Evolutionary conservation across 163 green algal genomes (phyloP).

Genomic region (Volvox carteri): DNA sequence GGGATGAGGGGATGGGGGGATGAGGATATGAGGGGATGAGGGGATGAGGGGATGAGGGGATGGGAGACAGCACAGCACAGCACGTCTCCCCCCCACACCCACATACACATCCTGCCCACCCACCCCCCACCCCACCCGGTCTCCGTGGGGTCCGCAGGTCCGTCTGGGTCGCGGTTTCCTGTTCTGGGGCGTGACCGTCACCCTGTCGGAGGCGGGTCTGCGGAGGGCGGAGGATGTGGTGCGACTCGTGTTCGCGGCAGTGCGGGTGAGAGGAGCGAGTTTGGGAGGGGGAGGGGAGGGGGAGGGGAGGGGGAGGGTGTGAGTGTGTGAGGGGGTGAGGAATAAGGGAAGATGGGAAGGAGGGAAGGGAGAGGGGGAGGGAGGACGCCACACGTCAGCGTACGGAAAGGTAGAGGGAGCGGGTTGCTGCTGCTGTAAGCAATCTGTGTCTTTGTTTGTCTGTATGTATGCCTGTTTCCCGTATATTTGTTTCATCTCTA

Average conservation of each 20-base stretch:
- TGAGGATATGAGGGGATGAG: not conserved
- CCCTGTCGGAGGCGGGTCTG: conserved; percentile 64
- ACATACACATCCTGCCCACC: too few species aligned
- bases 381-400: too few species aligned
- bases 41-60: too few species aligned
- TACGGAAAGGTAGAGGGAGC: too few species aligned
- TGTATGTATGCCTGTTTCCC: too few species aligned
- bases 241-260: conserved; percentile 32
- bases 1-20: not conserved
- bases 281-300: not conserved
- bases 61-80: too few species aligned
- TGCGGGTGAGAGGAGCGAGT: conserved; percentile 36
- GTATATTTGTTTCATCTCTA: too few species aligned
- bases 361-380: too few species aligned
- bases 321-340: too few species aligned
- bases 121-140: not conserved
- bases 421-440: too few species aligned
- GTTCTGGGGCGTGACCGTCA: conserved; percentile 63
- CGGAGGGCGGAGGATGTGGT: conserved; percentile 42
- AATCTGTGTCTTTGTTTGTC: too few species aligned
- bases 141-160: not conserved
- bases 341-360: too few species aligned
- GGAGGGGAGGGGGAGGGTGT: not conserved
- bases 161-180: conserved; percentile 65
- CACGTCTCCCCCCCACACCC: not conserved